Evolutionary conservation across 1,284 basidiomycete genomes (phyloP), one percentile per base, ranked within the genome.

Genomic region (Neolentinus lepideus): DNA sequence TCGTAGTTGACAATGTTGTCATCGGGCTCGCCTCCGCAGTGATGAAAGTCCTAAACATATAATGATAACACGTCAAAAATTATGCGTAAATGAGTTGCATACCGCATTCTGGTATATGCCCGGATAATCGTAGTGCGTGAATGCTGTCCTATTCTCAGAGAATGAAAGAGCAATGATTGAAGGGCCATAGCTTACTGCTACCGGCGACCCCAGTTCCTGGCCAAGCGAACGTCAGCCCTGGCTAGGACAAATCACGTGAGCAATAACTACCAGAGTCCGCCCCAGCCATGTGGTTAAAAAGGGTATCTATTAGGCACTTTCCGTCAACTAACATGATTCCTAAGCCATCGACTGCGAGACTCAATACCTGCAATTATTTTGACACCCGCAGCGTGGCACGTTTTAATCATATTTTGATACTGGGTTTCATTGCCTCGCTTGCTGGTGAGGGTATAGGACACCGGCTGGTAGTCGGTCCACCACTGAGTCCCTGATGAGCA

Each of bases 391-490:
- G 69, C 66, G 63, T 84, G 83, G 63, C 84, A 88, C 2, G 79
- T 71, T 1, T 62, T 60, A 43, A 84, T 70, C 83, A 85, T 86
- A 61, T 76, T 80, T 36, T 61, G 69, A 61, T 78, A 83, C 59
- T 83, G 79, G 1, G 64, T 51, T 16, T 79, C 72, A 58, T 78
- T 72, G 4, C 83, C 84, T 1, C 80, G 79, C 64, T 85, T 85
- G 1, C 79, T 82, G 1, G 74, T 80, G 51, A 85, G 63, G 27
- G 56, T 83, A 63, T 84, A 85, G 0, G 83, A 84, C 1, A 85
- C 83, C 2, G 82, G 80, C 60, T 86, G 84, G 62, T 86, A 85
- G 63, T 85, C 83, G 0, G 83, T 85, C 83, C 83, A 85, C 83
- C 84, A 85, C 62, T 83, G 74, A 6, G 65, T 22, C 6, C 83